These are phyloP conservation scores for Xylaria palmicola DNA, from an alignment of 495 filamentous ascomycete genomes.

Conservation along the genomic window DNA sequence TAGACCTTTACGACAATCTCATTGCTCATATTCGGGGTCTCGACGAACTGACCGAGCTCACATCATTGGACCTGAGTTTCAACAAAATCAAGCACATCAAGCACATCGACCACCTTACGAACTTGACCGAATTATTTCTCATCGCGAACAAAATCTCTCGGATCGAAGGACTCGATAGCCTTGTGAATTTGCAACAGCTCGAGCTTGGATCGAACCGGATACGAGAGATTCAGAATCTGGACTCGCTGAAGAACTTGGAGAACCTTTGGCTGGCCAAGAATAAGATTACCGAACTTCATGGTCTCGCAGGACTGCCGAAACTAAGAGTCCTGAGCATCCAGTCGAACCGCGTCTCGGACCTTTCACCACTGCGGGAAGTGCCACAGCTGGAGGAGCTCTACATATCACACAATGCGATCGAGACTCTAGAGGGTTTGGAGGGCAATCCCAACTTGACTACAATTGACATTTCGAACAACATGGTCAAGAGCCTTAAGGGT, in stretches of 20 bases:
- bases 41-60: constrained; percentile 71
- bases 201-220: constrained; percentile 93
- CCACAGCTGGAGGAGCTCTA: constrained; percentile 91
- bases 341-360: constrained; percentile 85
- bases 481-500: constrained; percentile 69
- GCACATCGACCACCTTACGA: constrained; percentile 72
- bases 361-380: constrained; percentile 70
- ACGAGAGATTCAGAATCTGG: constrained; percentile 84
- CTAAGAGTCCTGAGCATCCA: constrained; percentile 93
- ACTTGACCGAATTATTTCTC: constrained; percentile 85
- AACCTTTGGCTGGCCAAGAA: constrained; percentile 98
- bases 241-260: constrained; percentile 69
- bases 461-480: constrained; percentile 90
- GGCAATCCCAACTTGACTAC: constrained; percentile 67
- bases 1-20: constrained; percentile 98
- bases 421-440: constrained; percentile 72
- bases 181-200: constrained; percentile 72
- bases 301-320: constrained; percentile 66
- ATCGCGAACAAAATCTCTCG: constrained; percentile 88
- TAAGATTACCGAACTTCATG: constrained; percentile 85
- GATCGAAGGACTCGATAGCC: constrained; percentile 81
- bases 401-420: constrained; percentile 95
- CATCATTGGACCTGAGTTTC: constrained; percentile 86
- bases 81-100: constrained; percentile 99
- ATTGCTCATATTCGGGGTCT: constrained; percentile 84